Base-by-base conservation (phyloP, 2,329 filamentous ascomycete species). In the Ophiostoma ips region DNA sequence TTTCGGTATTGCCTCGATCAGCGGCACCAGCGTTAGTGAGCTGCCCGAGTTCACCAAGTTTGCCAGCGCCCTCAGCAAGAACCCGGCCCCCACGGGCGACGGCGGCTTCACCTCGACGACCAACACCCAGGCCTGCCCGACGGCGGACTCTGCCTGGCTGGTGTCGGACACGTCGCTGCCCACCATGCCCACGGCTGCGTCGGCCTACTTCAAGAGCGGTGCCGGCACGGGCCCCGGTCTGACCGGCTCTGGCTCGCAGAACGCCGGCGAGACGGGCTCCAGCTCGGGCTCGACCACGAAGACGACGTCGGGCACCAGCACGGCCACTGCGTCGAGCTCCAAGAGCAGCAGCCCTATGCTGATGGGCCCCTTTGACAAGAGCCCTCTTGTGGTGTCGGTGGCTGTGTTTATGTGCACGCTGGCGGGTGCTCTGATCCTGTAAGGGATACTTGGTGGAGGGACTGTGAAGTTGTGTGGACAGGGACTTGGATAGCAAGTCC, bases 1-100 rank as follows among this genome's bases (percentile, higher is more conserved):
- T 43, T 96, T 81, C 66, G 90, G 89, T 56, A 81, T 94, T 52
- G 87, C 89, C 62, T 68, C 77, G 52, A 71, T 92, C 61, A 61
- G 66, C 44, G 75, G 73, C 55, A 59, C 66, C 62, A 66, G 65
- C 28, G 74, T 84, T 52, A 69, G 68, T 31, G 75, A 83, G 56
- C 67, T 73, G 33, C 55, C 65, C 37, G 85, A 90, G 61, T 94
- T 82, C 66, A 63, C 67, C 44, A 66, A 66, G 54, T 71, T 76
- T 59, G 67, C 71, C 58, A 63, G 60, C 11, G 73, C 73, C 47
- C 63, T 79, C 50, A 57, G 63, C 48, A 65, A 68, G 48, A 70
- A 75, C 63, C 66, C 75, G 24, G 64, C 68, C 6, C 76, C 76
- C 15, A 69, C 67, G 18, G 75, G 72, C 38, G 56, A 67, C 48